Evolutionary conservation across 1,284 basidiomycete genomes (phyloP).

Genomic region (Farysia itapuensis): DNA sequence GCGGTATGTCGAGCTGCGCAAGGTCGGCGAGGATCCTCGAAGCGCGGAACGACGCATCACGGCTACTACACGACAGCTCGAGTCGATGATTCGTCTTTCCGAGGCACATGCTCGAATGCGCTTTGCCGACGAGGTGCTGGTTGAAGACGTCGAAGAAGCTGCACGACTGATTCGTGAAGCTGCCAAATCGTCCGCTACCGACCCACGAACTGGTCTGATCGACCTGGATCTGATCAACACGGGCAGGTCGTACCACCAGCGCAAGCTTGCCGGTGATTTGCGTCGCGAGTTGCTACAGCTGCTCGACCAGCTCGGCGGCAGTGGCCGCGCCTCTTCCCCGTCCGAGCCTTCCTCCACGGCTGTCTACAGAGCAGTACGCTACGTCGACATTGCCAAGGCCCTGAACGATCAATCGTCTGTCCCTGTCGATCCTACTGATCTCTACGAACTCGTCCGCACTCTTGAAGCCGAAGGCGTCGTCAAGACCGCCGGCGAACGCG

Average conservation of each 20-base stretch:
- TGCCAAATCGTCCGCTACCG: slow-evolving; percentile 74
- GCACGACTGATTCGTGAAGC: slow-evolving; percentile 91
- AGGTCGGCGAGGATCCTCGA: slow-evolving; percentile 75
- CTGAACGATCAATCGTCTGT: slow-evolving; percentile 54
- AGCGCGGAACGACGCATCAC: slow-evolving; percentile 90
- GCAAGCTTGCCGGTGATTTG: slow-evolving; percentile 61
- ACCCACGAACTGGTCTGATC: slow-evolving; percentile 91
- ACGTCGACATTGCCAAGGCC: slow-evolving; percentile 45
- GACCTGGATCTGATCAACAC: slow-evolving; percentile 95
- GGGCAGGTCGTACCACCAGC: slow-evolving; percentile 80
- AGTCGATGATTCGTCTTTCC: slow-evolving; percentile 94
- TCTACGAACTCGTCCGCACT: slow-evolving; percentile 46
- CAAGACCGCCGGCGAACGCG: slow-evolving; percentile 52
- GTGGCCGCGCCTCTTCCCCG: slow-evolving; percentile 23
- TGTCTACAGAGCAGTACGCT: slow-evolving; percentile 43
- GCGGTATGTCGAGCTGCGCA: slow-evolving; percentile 90
- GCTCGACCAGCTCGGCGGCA: slow-evolving; percentile 43
- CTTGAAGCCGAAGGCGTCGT: slow-evolving; percentile 52
- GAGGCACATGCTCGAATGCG: slow-evolving; percentile 97
- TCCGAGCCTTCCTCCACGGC: slow-evolving; percentile 24
- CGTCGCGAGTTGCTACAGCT: slow-evolving; percentile 50
- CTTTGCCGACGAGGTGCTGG: slow-evolving; percentile 79
- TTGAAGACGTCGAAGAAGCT: slow-evolving; percentile 86
- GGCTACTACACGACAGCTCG: slow-evolving; percentile 93
- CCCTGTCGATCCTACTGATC: slow-evolving; percentile 47